phyloP scores from a whole-genome alignment of 2,329 filamentous ascomycete species.

The Anthostomella pinea region DNA sequence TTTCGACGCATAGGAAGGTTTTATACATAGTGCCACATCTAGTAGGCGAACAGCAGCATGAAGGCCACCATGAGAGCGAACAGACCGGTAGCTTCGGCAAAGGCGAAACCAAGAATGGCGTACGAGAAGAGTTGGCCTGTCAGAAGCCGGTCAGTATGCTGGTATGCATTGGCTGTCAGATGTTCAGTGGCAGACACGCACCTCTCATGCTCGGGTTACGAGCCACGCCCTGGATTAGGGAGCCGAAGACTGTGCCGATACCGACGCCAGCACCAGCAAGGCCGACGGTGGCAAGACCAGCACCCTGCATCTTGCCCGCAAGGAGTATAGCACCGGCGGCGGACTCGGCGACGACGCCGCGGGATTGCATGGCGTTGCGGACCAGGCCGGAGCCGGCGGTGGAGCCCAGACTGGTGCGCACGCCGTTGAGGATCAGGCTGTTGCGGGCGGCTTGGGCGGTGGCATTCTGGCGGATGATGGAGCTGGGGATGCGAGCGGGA shows the following conservation, averaged over 20 bases:
- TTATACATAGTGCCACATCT: too few species aligned
- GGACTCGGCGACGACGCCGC: conserved; percentile 27
- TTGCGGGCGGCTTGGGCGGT: conserved; percentile 16
- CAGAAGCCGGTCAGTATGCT: conserved; percentile 22
- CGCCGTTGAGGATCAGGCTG: conserved; percentile 24
- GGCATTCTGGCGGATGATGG: conserved; percentile 21
- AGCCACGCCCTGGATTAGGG: conserved; percentile 52
- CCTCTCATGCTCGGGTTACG: conserved; percentile 54
- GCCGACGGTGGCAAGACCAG: conserved; percentile 23
- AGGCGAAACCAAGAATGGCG: conserved; percentile 63
- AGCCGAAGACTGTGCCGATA: conserved; percentile 53
- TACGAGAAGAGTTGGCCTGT: conserved; percentile 44
- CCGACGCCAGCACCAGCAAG: conserved; percentile 33
- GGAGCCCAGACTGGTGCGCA: conserved; percentile 16
- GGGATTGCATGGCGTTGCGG: conserved; percentile 24
- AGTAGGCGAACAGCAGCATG: conserved; percentile 20
- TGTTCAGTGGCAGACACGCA: conserved; percentile 36
- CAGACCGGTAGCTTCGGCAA: conserved; percentile 60
- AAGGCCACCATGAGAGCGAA: conserved; percentile 50
- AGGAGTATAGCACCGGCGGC: conserved; percentile 19
- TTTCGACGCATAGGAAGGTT: too few species aligned
- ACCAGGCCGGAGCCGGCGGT: conserved; percentile 9
- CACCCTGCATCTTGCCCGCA: conserved; percentile 11
- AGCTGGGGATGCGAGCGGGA: conserved; percentile 25
- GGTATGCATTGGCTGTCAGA: not conserved